Base-by-base conservation (phyloP, 768 basidiomycete genomes). In the Rhodosporidiobolus sp. region DNA sequence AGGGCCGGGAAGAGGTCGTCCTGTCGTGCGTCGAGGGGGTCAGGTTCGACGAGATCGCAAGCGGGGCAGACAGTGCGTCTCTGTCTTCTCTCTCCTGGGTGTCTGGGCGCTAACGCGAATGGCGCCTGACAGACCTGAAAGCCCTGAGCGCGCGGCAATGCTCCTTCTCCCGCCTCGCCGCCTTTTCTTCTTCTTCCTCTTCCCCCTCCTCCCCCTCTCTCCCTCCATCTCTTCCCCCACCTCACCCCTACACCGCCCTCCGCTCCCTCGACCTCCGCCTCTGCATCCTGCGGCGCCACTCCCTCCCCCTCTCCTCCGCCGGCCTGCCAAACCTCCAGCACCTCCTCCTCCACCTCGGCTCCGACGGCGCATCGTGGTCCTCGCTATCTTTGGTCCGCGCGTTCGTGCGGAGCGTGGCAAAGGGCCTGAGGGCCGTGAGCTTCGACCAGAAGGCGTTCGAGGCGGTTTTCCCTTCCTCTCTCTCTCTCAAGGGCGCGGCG, bases 241-340 rank as follows among this genome's bases (percentile, higher is more conserved):
- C n/a, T n/a, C n/a, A n/a, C n/a, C n/a, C 22, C 28, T 56, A 3
- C 26, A 14, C 38, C 38, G 38, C 38, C 38, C 38, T 43, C 38
- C 38, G n/a, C n/a, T 48, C 26, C 26, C 65, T 70, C 63, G 63
- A 64, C 52, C 58, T 70, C 19, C 69, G 63, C 38, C 56, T 65
- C 49, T 65, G 64, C 43, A 60, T 63, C 1, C 45, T 65, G 57
- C 57, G 57, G 11, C 63, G 63, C 4, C 28, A 59, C 24, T 70
- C 63, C 6, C 57, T 70, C 26, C 69, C 69, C 1, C 28, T 50
- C 30, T 14, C 35, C 24, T 19, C 12, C 32, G 7, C n/a, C 46
- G 26, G 46, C 2, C 20, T 70, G 10, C 69, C 69, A 1, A 6
- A n/a, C 11, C 58, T 70, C 2, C 28, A 45, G 8, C 45, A 70